Percentiles rank a stretch among this genome's conserved stretches.
These are phyloP conservation scores for Echites panduratus DNA, from an alignment of 257 asterid species.

Conservation along the genomic window DNA sequence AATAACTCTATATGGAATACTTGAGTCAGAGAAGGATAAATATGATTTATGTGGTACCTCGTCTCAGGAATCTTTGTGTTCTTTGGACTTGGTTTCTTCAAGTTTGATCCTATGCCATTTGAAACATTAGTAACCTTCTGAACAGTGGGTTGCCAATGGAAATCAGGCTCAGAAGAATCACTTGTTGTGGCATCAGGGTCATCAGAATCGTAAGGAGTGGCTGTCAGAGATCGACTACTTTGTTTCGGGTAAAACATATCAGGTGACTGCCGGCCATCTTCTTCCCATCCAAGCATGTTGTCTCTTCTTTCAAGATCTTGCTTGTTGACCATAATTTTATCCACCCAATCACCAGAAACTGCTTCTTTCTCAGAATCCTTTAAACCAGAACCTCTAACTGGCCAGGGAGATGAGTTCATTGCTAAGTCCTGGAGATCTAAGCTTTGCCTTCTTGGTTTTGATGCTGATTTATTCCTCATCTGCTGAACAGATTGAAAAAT, in stretches of 20 bases:
- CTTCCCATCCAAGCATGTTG: constrained; percentile 21
- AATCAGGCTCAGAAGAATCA: constrained; percentile 66
- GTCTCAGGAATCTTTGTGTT: constrained; percentile 39
- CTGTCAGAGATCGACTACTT: constrained; percentile 17
- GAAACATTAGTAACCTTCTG: constrained; percentile 33
- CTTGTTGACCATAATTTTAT: constrained; percentile 45
- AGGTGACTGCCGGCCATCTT: constrained; percentile 19
- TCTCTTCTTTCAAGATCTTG: constrained; percentile 24
- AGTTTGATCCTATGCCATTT: constrained; percentile 36
- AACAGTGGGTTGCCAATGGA: constrained; percentile 34
- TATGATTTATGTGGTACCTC: constrained; percentile 33
- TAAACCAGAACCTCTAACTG: constrained; percentile 26
- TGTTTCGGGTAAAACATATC: constrained; percentile 29
- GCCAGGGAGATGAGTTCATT: constrained; percentile 45
- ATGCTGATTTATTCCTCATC: constrained; percentile 33
- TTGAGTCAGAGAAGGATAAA: neutral
- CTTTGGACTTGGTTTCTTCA: constrained; percentile 46
- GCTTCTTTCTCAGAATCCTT: constrained; percentile 40
- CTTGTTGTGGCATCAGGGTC: constrained; percentile 58
- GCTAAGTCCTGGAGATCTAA: constrained; percentile 47
- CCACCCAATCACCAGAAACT: constrained; percentile 45
- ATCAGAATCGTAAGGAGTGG: constrained; percentile 35
- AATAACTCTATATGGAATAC: neutral
- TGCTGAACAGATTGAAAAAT: constrained; percentile 20
- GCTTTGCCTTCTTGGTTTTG: constrained; percentile 48